Conservation (phyloP, 768 basidiomycete species). For the Pleurotus tuber-regium region DNA sequence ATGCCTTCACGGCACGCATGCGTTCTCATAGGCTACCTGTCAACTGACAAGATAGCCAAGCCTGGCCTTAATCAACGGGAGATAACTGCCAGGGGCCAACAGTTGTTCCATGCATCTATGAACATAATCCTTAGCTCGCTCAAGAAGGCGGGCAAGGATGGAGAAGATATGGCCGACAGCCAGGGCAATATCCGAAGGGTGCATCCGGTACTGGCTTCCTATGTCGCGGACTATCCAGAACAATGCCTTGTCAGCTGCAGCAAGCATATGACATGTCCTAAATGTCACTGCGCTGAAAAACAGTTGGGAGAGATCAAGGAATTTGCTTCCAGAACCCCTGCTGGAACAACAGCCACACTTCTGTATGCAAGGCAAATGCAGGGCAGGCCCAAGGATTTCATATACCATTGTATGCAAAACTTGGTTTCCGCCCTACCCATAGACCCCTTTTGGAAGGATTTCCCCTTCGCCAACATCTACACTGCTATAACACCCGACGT, state of each 20-base stretch:
- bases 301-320: constrained; percentile 17
- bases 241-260: constrained; percentile 34
- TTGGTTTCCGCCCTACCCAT: neutral
- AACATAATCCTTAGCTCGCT: constrained; percentile 28
- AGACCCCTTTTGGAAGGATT: constrained; percentile 39
- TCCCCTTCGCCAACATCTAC: constrained; percentile 41
- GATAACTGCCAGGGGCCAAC: constrained; percentile 18
- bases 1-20: constrained; percentile 29
- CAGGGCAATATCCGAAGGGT: constrained; percentile 25
- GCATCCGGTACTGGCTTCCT: constrained; percentile 38
- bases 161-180: constrained; percentile 29
- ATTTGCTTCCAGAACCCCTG: neutral
- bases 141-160: constrained; percentile 20
- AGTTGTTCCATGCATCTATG: constrained; percentile 36
- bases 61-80: constrained; percentile 10
- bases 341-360: constrained; percentile 16
- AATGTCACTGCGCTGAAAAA: constrained; percentile 20
- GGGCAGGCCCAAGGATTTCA: neutral
- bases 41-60: constrained; percentile 29
- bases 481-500: constrained; percentile 40
- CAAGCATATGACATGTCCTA: constrained; percentile 26
- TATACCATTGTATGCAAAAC: neutral
- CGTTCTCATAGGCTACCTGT: constrained; percentile 37
- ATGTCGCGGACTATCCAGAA: constrained; percentile 42
- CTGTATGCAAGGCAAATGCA: constrained; percentile 24